Base-by-base conservation (phyloP, 768 basidiomycete genomes). In the Russula ochroleuca region DNA sequence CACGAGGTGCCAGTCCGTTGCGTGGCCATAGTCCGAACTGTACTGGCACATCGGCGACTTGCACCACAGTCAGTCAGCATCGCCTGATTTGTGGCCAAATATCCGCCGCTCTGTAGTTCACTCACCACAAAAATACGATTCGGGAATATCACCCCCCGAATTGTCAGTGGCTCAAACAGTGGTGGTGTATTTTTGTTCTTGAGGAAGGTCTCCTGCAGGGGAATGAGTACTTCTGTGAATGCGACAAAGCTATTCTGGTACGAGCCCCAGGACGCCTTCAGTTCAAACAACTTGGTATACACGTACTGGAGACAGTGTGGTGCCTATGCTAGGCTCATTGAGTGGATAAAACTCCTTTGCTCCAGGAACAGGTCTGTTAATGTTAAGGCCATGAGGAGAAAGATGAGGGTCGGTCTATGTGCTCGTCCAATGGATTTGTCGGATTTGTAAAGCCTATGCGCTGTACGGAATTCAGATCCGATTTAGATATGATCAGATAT, bases 41-140 rank as follows among this genome's bases (percentile, higher is more conserved):
- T 93, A 94, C 73, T 87, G 85, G 72, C 91, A 92, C 90, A 92
- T 92, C 2, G 88, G 88, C 13, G 88, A 76, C 85, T 86, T n/a
- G n/a, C n/a, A n/a, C n/a, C n/a, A n/a, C n/a, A n/a, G 10, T 47
- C 23, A 11, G 45, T 47, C 45, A 23, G 7, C 19, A n/a, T 43
- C 37, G n/a, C 19, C 41, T 17, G 7, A 19, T 19, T 43, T 19
- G 41, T 19, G 49, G 48, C 5, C 19, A 25, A 19, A 13, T 21
- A 8, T 8, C 33, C 33, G 33, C 8, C 33, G 8, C 33, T 33
- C n/a, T 11, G 47, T 8, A n/a, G 65, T 10, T 52, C 31, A 73
- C 80, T 41, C 69, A 85, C 86, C 57, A 85, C 86, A 67, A 83
- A 89, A 45, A 88, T 83, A 58, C 90, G 77, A 73, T 93, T 92